Evolutionary conservation across 1,139 yeast genomes (phyloP), one percentile per base, ranked within the genome.

Genomic region (Lodderomyces margitis): DNA sequence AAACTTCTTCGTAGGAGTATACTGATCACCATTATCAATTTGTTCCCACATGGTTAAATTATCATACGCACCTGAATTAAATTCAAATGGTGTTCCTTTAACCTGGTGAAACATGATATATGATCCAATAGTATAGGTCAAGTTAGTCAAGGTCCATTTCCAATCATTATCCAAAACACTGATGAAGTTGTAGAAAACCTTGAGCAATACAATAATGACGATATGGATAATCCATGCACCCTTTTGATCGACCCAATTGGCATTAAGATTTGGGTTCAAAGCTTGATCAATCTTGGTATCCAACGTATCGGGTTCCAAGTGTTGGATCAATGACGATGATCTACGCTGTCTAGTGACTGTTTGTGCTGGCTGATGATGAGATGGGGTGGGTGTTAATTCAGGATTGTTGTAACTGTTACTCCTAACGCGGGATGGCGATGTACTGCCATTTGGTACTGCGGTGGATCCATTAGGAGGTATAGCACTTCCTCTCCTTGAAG

Each of bases 11-110:
- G 96, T 83, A 5, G 98, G 98, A 0, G 98, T 92, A 62, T 91
- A 92, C 62, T 89, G 95, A 59, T 89, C 97, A 47, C 98, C 98
- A 56, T 91, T 84, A 63, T 92, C 97, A 50, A 92, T 84, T 65
- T 92, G 98, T 64, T 92, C 98, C 98, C 98, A 92, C 97, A 92
- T 87, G 21, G 97, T 92, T 55, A 92, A 75, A 58, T 88, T 84
- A 61, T 92, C 98, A 63, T 86, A 92, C 0, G 98, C 98, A 34
- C 98, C 98, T 31, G 88, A 84, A 60, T 91, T 92, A 68, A 91
- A 89, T 54, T 92, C 98, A 62, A 92, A 92, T 1, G 98, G 98
- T 2, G 95, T 88, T 25, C 98, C 98, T 57, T 91, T 92, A 39
- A 92, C 88, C 61, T 87, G 86, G 63, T 92, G 98, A 62, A 92